Evolutionary conservation across 257 asterid species (phyloP), one percentile per base, ranked within the genome.

Genomic region (Solanum dulcamara): DNA sequence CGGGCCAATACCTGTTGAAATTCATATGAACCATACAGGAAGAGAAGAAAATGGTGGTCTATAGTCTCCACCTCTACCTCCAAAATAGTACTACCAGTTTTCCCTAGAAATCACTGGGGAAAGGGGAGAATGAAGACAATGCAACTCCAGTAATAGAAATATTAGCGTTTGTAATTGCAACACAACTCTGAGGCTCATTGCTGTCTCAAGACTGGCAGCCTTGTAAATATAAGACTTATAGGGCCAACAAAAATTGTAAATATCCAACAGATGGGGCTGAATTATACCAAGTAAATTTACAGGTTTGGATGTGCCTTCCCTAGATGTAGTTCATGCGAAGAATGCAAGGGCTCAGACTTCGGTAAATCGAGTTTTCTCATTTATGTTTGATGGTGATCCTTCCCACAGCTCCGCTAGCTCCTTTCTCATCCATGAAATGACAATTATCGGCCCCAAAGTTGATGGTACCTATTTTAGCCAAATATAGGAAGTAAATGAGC

Each of bases 401-500:
- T 94, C 99, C 99, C 98, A 96, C 87, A 96, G 90, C 90, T 95
- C 98, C 15, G 86, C 88, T 22, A 96, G 91, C 77, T 96, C 98
- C 84, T 89, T 94, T 82, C 95, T 93, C 92, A 90, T 88, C 98
- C 99, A 96, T 44, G 98, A 91, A 59, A 93, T 89, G 82, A 93
- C 46, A 42, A 96, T 87, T 28, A 96, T 88, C 4, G 98, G 99
- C 22, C 99, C 99, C 91, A 96, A 83, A 8, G 98, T 96, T 44
- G 94, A 93, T 6, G 99, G 99, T 80, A 96, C 99, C 99, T 96
- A 40, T 74, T 81, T 86, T 77, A 38, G 59, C 70, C 84, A 71
- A 74, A 75, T 33, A 24, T 42, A 13, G 7, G 4, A 26, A 75
- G 81, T 40, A 74, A 74, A 42, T 44, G 57, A 7, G 55, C 10